Evolutionary conservation across 306 rosid genomes (phyloP), one percentile per base, ranked within the genome.

Genomic region (Mucuna pruriens): DNA sequence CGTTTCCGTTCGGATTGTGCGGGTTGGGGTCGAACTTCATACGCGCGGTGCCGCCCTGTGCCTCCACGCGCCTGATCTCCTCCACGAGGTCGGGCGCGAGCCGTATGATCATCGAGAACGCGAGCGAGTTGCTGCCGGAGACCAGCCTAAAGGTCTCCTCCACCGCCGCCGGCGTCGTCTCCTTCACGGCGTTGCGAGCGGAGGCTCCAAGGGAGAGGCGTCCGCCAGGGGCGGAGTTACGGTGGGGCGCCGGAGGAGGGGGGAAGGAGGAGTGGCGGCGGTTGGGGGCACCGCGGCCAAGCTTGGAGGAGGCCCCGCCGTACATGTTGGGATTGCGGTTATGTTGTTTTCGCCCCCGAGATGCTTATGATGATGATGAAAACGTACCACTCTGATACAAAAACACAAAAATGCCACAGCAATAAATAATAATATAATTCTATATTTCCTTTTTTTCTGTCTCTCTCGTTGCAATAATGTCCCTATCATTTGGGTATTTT

Each of bases 51-150:
- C 97, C 98, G 42, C 93, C 98, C 51, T 86, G 92, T 51, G 94
- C 87, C 77, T 95, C 99, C 60, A 88, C 87, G 78, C 99, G 99
- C 89, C 81, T 93, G 96, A 95, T 93, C 94, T 93, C 98, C 22
- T 95, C 98, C 11, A 92, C 91, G 83, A 93, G 88, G 85, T 93
- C 91, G 2, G 99, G 99, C 7, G 89, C 93, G 36, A 95, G 82
- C 33, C 90, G 83, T 68, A 95, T 95, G 76, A 93, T 91, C 97
- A 93, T 90, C 8, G 90, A 87, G 84, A 93, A 95, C 9, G 94
- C 91, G n/a, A 85, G 87, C 2, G 99, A 88, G 61, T 93, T 85
- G 42, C 44, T 86, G 5, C 99, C 98, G 19, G 98, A 31, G 12
- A 90, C 90, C 3, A 95, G 82, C 79, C 76, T 91, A 84, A 93